Evolutionary conservation across 805 yeast species (phyloP), one percentile per base, ranked within the genome.

Genomic region (Osmozyma mogii): DNA sequence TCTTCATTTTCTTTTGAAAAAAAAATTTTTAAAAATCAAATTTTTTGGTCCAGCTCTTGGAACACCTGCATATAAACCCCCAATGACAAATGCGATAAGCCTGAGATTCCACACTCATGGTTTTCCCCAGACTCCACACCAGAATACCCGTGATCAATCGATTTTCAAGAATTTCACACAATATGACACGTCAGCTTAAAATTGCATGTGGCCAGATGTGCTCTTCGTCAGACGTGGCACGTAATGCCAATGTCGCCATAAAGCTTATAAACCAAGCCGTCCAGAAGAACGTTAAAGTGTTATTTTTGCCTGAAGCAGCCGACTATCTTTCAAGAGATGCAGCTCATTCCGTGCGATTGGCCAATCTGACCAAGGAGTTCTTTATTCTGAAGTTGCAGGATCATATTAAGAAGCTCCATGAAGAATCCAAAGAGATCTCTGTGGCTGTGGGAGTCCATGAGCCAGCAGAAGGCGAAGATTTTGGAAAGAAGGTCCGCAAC

Each of bases 281-380:
- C 0, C 56, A 55, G 2, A 49, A 65, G 10, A 70, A 78, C 3
- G 87, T 81, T 9, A 64, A 69, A 38, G 74, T 84, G 3, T 61
- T 92, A 4, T 85, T 92, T 47, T 68, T 89, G 25, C 97, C 97
- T 2, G 98, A 89, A 52, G 97, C 97, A 0, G 70, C 92, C 4
- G 97, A 89, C 51, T 89, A 85, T 51, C 67, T 89, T 22, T 78
- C 95, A 4, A 64, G 73, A 30, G 73, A 74, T 46, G 78, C 88
- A 2, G 51, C 44, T 1, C 88, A 84, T 41, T 77, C 94, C 1
- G 61, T 65, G 30, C 41, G 58, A 16, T 56, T 89, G n/a, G 85
- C 80, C 0, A 48, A 62, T 23, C 26, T 32, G 10, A 49, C 58
- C n/a, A 49, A 44, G 19, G 55, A 58, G 2, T 48, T 59, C 28